Percentiles rank a stretch among this genome's conserved stretches.
Conservation (phyloP, 257 asterid species). For the Solanum ossicruentum region DNA sequence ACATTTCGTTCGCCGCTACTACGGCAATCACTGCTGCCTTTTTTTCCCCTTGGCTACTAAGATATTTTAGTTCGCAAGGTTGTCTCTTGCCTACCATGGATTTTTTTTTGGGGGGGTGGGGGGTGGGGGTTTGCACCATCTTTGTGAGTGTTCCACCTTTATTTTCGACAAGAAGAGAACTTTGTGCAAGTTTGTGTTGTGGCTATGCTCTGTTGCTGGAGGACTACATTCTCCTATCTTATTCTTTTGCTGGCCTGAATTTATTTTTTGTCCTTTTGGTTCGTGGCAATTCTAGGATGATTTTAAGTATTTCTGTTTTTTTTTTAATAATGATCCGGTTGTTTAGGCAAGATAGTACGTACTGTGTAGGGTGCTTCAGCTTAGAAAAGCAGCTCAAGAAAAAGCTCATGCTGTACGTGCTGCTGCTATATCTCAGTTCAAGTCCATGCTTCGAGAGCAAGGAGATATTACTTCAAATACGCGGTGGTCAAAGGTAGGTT, state of each 20-base stretch:
- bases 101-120: neutral
- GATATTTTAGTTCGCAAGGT: neutral
- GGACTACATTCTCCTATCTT: neutral
- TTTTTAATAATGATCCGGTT: neutral
- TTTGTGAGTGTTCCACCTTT: neutral
- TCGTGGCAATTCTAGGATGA: neutral
- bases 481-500: constrained; percentile 90
- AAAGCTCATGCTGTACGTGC: constrained; percentile 71
- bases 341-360: constrained; percentile 6
- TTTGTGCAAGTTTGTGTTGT: neutral
- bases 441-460: constrained; percentile 67
- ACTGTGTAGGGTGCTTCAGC: constrained; percentile 50
- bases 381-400: constrained; percentile 70
- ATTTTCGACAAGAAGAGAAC: neutral
- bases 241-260: neutral
- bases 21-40: neutral
- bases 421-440: constrained; percentile 55
- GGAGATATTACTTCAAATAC: constrained; percentile 54
- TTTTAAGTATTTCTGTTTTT: neutral
- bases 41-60: neutral
- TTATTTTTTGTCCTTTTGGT: neutral
- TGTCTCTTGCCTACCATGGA: neutral
- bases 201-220: neutral
- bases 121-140: neutral
- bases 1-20: neutral